A percentile compares a stretch with the other conserved stretches of the same genome.
Conservation (phyloP, 371 early-diverging fungal species). For the Dentiscutata heterogama region DNA sequence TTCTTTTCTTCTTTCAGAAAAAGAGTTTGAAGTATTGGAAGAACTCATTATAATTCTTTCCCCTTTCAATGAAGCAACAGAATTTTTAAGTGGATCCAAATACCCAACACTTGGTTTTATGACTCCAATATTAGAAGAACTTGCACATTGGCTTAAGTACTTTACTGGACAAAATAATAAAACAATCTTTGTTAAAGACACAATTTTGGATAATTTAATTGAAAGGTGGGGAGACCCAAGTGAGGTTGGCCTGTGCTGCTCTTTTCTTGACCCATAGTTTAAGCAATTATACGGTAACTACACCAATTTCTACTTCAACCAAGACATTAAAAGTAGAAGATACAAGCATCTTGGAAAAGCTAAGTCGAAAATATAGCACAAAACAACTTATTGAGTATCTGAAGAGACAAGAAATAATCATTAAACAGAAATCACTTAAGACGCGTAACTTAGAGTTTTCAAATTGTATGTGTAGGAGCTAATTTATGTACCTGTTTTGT, state of each 20-base stretch:
- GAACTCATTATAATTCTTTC: neutral
- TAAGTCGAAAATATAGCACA: conserved; percentile 15
- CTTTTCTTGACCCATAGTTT: too few species aligned
- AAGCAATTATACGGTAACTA: neutral
- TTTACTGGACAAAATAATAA: neutral
- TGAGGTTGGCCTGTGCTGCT: neutral
- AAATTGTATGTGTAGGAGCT: conserved; percentile 9
- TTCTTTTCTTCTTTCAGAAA: neutral
- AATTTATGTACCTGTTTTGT: conserved; percentile 22
- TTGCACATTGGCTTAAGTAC: neutral
- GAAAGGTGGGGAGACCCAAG: neutral
- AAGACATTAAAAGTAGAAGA: conserved; percentile 10
- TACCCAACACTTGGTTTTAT: neutral
- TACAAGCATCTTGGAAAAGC: conserved; percentile 16
- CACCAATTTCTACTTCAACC: conserved; percentile 1
- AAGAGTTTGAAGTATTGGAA: neutral
- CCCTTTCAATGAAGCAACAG: neutral
- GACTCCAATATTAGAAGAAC: neutral
- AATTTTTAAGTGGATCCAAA: neutral
- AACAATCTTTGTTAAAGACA: neutral
- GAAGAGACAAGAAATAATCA: neutral
- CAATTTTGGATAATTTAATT: neutral
- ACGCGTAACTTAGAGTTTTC: conserved; percentile 21
- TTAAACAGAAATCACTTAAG: conserved; percentile 26
- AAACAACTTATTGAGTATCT: conserved; percentile 21